A percentile compares a stretch with the other conserved stretches of the same genome.
phyloP scores from a whole-genome alignment of 2,329 filamentous ascomycete genomes.

The Myriosclerotinia curreyana region DNA sequence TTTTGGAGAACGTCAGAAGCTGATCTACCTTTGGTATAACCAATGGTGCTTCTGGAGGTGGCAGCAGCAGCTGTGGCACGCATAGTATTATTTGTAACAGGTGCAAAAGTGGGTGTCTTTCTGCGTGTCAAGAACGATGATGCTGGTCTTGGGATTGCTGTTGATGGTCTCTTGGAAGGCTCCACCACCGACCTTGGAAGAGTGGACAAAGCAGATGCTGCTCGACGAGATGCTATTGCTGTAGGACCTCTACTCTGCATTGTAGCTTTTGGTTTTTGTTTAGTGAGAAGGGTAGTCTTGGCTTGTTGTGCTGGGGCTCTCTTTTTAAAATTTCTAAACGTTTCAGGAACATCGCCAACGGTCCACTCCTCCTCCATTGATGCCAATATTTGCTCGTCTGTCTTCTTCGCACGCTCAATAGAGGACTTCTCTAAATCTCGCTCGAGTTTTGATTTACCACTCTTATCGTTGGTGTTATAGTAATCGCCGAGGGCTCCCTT shows the following conservation, averaged over 20 bases:
- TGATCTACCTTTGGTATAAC: conserved; percentile 74
- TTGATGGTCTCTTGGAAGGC: conserved; percentile 38
- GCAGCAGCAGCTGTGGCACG: conserved; percentile 60
- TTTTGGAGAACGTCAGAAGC: conserved; percentile 43
- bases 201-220: conserved; percentile 53
- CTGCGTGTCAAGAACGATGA: conserved; percentile 28
- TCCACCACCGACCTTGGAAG: conserved; percentile 36
- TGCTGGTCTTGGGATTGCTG: conserved; percentile 38
- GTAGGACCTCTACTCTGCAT: conserved; percentile 42
- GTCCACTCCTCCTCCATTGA: conserved; percentile 64
- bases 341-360: conserved; percentile 53
- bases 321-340: conserved; percentile 39
- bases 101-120: conserved; percentile 45
- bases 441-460: conserved; percentile 62
- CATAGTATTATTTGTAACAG: conserved; percentile 46
- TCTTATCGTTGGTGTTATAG: conserved; percentile 60
- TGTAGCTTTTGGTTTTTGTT: conserved; percentile 30
- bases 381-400: conserved; percentile 65
- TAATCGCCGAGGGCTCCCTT: conserved; percentile 48
- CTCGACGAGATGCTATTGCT: conserved; percentile 54
- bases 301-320: conserved; percentile 27
- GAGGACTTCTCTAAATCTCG: conserved; percentile 55
- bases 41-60: conserved; percentile 76
- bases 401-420: conserved; percentile 46
- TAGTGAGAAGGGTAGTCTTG: conserved; percentile 21